These are phyloP conservation scores for Usnea hakonensis DNA, from an alignment of 495 filamentous ascomycete species.

Conservation along the genomic window DNA sequence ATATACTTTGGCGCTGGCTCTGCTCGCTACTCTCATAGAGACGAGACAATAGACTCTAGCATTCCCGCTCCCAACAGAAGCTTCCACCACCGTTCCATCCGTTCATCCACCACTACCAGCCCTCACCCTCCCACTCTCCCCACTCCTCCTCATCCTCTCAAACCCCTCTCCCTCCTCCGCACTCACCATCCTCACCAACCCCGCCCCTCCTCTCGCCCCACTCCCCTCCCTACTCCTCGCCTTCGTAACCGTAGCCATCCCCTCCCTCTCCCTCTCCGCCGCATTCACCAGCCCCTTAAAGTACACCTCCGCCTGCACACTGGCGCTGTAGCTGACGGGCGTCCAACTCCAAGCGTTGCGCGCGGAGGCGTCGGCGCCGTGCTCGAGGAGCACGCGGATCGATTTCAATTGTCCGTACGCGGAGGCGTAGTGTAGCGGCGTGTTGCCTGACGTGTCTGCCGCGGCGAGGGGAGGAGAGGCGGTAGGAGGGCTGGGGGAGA, in stretches of 20 bases:
- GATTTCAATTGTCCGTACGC: conserved; percentile 65
- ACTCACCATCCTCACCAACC: conserved; percentile 10
- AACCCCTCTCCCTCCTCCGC: conserved; percentile 15
- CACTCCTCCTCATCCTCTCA: conserved; percentile 5
- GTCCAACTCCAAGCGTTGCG: conserved; percentile 66
- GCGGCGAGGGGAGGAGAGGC: conserved; percentile 6
- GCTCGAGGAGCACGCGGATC: conserved; percentile 59
- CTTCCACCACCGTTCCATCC: not conserved
- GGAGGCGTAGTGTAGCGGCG: conserved; percentile 62
- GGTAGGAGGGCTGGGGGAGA: conserved; percentile 8
- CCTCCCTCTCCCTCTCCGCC: conserved; percentile 17
- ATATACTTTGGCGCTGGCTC: not conserved
- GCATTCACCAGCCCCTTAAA: conserved; percentile 52
- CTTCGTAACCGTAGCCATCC: not conserved
- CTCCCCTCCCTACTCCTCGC: conserved; percentile 12
- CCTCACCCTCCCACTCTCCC: conserved; percentile 19
- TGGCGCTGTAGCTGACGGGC: conserved; percentile 62
- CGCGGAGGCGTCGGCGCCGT: conserved; percentile 56
- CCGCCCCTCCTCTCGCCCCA: not conserved
- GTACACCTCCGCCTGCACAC: conserved; percentile 68
- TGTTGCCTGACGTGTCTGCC: conserved; percentile 61
- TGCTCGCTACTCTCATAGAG: conserved; percentile 14
- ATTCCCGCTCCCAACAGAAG: not conserved
- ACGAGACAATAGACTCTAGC: not conserved
- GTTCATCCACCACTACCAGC: conserved; percentile 21